Percentiles rank a stretch among this genome's conserved stretches.
Conservation (phyloP, 177 flowering plant species). For the Vitis hybrid region DNA sequence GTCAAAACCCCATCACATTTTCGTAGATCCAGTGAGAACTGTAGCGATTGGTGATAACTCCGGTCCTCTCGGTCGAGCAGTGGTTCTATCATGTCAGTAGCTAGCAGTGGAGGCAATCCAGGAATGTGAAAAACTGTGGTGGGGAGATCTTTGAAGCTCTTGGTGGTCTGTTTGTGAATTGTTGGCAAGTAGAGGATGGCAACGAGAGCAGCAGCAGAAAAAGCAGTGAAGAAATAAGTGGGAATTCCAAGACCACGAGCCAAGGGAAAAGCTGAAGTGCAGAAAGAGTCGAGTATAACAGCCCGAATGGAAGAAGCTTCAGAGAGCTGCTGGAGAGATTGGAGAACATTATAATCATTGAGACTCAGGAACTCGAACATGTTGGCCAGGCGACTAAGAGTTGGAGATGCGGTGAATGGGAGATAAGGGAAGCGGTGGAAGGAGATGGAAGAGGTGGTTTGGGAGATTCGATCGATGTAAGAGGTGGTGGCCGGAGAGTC, state of each 20-base stretch:
- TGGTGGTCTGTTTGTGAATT: background rate
- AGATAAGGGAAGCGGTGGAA: too few relatives aligned
- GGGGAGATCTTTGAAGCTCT: constrained; percentile 8
- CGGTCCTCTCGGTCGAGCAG: background rate
- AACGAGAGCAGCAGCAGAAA: constrained; percentile 10
- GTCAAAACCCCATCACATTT: constrained; percentile 7
- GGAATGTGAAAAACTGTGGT: constrained; percentile 1
- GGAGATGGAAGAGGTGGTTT: too few relatives aligned
- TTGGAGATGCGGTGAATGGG: too few relatives aligned
- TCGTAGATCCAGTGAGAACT: background rate
- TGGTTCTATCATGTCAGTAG: background rate
- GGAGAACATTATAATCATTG: too few relatives aligned
- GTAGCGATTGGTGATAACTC: background rate
- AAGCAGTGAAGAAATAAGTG: constrained; percentile 13
- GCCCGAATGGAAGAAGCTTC: too few relatives aligned
- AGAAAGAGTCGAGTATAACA: background rate
- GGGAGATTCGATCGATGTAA: too few relatives aligned
- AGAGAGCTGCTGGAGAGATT: too few relatives aligned
- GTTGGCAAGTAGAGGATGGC: constrained; percentile 5
- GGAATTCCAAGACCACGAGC: background rate
- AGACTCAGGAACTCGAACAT: too few relatives aligned
- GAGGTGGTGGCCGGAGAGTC: too few relatives aligned
- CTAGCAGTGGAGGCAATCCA: constrained; percentile 1
- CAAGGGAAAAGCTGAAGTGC: background rate
- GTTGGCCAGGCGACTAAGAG: too few relatives aligned